A percentile compares a stretch with the other conserved stretches of the same genome.
Evolutionary conservation across 306 rosid genomes (phyloP).

Genomic region (Citrullus colocynthis): DNA sequence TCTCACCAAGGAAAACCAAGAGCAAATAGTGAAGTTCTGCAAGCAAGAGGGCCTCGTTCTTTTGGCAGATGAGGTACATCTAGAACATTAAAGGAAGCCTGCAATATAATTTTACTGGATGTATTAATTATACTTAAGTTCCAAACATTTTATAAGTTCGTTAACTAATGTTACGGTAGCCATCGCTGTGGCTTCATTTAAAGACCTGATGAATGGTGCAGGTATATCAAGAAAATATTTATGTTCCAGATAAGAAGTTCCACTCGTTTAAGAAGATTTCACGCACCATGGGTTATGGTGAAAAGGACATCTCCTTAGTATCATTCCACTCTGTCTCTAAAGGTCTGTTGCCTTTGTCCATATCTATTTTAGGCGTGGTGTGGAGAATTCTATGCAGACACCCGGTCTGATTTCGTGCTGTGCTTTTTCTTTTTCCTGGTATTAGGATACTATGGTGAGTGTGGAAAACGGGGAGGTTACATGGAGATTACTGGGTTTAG

Average conservation of each 20-base stretch:
- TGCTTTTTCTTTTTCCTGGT: constrained; percentile 3
- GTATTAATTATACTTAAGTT: neutral
- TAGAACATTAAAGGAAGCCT: neutral
- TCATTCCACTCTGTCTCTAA: constrained; percentile 91
- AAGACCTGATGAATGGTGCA: constrained; percentile 12
- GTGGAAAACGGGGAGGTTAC: constrained; percentile 93
- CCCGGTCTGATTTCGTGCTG: neutral
- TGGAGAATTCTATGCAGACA: neutral
- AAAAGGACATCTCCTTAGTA: constrained; percentile 49
- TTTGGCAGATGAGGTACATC: constrained; percentile 87
- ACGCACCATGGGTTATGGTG: constrained; percentile 70
- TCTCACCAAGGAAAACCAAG: constrained; percentile 64
- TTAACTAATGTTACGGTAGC: neutral
- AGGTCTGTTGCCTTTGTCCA: constrained; percentile 29
- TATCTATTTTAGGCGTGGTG: neutral
- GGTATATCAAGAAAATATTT: constrained; percentile 87
- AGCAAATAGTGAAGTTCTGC: constrained; percentile 65
- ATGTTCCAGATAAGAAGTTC: constrained; percentile 72
- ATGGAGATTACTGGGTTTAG: constrained; percentile 90
- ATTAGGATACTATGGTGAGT: constrained; percentile 84
- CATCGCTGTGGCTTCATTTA: neutral
- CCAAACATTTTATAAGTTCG: neutral
- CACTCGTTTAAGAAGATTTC: constrained; percentile 84
- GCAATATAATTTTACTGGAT: neutral
- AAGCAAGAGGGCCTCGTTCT: constrained; percentile 81